Evolutionary conservation across 148 eudicot genomes (phyloP), one percentile per base, ranked within the genome.

Genomic region (Chenopodium formosanum): DNA sequence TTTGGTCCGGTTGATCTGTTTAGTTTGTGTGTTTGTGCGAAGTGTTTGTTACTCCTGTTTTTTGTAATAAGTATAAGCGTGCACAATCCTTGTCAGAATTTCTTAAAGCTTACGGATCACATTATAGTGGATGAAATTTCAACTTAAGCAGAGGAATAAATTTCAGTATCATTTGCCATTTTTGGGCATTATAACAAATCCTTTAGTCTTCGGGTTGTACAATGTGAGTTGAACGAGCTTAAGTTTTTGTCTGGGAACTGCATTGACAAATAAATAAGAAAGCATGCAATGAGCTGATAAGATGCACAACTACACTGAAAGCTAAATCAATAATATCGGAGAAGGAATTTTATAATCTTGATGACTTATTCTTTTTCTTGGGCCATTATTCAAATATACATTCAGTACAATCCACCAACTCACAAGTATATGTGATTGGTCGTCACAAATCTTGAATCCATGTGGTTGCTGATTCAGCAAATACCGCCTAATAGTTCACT

Each of bases 331-430:
- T 2, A 62, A 22, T 2, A 20, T 22, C 2, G 66, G 5, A 58
- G 62, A 17, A 56, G 62, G 27, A 62, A 62, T 8, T 20, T n/a
- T 20, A 62, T 62, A 20, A n/a, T 29, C 20, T 31, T 32, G 72
- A 8, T 17, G 12, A 46, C 8, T 2, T 40, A 27, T 74, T 66
- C 46, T 8, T 37, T 77, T 66, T 67, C 71, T 46, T 19, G 12
- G 11, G 17, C 64, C 53, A 14, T 78, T 9, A 10, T 44, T 48
- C 80, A 66, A 78, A 66, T 78, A 7, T 27, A 78, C 80, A 7
- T 17, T 66, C 80, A 27, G 17, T 9, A 47, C 9, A 0, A 40
- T 6, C 46, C 40, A 50, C 63, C 31, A 31, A 52, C 16, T 29
- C 9, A 34, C 13, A 13, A 0, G 19, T 17, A 68, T 16, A 69